Conservation (phyloP, 2,329 filamentous ascomycete species). For the Cordyceps tenuipes region DNA sequence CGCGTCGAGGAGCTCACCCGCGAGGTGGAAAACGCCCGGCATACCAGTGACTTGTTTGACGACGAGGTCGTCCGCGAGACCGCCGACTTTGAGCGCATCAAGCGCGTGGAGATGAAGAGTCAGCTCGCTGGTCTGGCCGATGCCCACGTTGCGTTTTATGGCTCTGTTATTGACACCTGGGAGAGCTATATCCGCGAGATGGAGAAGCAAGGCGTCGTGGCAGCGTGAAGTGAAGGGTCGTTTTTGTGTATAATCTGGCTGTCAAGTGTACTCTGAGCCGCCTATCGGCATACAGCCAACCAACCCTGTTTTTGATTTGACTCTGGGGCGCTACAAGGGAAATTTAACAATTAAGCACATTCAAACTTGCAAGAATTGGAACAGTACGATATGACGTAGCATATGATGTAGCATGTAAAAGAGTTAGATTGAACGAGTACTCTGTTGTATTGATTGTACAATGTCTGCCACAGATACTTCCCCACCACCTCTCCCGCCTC, state of each 20-base stretch:
- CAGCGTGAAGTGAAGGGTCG: slow-evolving; percentile 6
- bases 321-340: neutral
- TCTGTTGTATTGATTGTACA: neutral
- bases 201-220: slow-evolving; percentile 52
- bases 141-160: slow-evolving; percentile 81
- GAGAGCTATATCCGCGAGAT: slow-evolving; percentile 83
- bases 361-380: neutral
- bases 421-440: neutral
- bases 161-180: slow-evolving; percentile 72
- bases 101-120: slow-evolving; percentile 82
- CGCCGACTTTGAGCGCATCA: slow-evolving; percentile 91
- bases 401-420: no score
- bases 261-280: neutral
- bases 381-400: neutral
- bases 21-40: slow-evolving; percentile 82
- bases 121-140: slow-evolving; percentile 78
- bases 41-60: slow-evolving; percentile 85
- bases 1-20: slow-evolving; percentile 85
- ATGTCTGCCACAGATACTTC: neutral
- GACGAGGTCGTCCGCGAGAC: slow-evolving; percentile 94
- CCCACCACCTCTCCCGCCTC: neutral
- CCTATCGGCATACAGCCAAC: neutral
- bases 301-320: neutral
- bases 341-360: no score
- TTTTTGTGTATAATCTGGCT: neutral